phyloP scores from a whole-genome alignment of 495 filamentous ascomycete genomes.

The Thozetella sp. region DNA sequence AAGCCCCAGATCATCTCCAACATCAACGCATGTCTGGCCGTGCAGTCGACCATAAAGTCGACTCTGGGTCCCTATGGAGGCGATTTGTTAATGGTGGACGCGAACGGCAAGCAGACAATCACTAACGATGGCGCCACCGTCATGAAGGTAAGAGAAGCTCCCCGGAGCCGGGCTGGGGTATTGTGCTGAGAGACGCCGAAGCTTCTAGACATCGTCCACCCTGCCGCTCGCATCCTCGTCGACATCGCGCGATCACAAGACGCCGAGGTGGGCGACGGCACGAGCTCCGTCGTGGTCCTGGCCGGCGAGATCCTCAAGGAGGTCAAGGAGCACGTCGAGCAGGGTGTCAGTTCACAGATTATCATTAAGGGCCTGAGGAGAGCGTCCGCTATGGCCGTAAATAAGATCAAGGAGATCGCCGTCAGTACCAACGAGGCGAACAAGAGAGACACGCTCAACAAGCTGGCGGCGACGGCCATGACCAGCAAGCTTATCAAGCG shows the following conservation, averaged over 20 bases:
- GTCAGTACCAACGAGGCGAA: slow-evolving; percentile 84
- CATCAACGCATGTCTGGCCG: slow-evolving; percentile 98
- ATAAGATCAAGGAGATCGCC: slow-evolving; percentile 98
- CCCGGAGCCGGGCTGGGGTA: neutral
- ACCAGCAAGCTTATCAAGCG: slow-evolving; percentile 99
- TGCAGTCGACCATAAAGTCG: slow-evolving; percentile 92
- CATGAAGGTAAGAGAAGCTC: slow-evolving; percentile 76
- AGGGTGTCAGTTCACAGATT: slow-evolving; percentile 94
- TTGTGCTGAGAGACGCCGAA: slow-evolving; percentile 35
- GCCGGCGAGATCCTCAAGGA: slow-evolving; percentile 97
- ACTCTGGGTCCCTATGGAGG: slow-evolving; percentile 98
- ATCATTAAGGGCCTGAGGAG: slow-evolving; percentile 95
- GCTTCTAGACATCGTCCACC: slow-evolving; percentile 98
- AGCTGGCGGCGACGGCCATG: slow-evolving; percentile 96
- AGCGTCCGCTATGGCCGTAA: slow-evolving; percentile 89
- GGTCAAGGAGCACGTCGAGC: slow-evolving; percentile 90
- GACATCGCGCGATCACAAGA: slow-evolving; percentile 99
- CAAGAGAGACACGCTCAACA: slow-evolving; percentile 84
- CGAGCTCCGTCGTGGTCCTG: slow-evolving; percentile 93
- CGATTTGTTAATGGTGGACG: slow-evolving; percentile 92
- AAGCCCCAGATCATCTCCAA: slow-evolving; percentile 97
- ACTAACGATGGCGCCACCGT: slow-evolving; percentile 99
- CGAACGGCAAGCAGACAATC: slow-evolving; percentile 93
- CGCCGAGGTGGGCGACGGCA: slow-evolving; percentile 97
- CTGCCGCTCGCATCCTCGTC: slow-evolving; percentile 94